Conservation (phyloP, 1,284 basidiomycete genomes). For the Papiliotrema nemorosa region DNA sequence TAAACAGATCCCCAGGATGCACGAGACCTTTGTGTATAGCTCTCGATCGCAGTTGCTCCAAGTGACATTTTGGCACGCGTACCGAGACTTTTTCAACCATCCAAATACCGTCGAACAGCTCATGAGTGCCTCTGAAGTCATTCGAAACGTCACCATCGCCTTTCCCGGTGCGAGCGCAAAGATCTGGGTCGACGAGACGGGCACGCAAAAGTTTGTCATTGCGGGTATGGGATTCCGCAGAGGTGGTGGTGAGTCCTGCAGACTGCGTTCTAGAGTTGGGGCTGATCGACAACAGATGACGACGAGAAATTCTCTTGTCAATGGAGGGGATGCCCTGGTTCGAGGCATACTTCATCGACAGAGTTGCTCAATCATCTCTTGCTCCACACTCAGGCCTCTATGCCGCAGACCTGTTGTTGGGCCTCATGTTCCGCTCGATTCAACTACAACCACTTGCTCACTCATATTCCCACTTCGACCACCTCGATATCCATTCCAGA, state of each 20-base stretch:
- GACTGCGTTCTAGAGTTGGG: neutral
- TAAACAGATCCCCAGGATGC: constrained; percentile 38
- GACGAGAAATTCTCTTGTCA: constrained; percentile 34
- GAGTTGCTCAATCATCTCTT: constrained; percentile 10
- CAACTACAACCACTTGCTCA: constrained; percentile 37
- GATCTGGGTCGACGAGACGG: constrained; percentile 32
- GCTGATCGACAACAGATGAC: constrained; percentile 23
- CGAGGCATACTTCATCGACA: constrained; percentile 11
- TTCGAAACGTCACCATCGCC: constrained; percentile 46
- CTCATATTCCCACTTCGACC: constrained; percentile 35
- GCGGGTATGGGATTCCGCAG: constrained; percentile 43
- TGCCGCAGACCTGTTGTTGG: constrained; percentile 31
- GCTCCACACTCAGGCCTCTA: neutral
- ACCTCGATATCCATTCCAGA: constrained; percentile 12
- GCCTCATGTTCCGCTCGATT: constrained; percentile 28
- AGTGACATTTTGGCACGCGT: constrained; percentile 48
- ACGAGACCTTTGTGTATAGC: constrained; percentile 45
- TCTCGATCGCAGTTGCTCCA: constrained; percentile 42
- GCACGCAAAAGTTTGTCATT: constrained; percentile 44
- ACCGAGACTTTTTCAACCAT: constrained; percentile 44
- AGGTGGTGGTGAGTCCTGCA: constrained; percentile 23
- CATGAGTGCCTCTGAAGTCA: constrained; percentile 45
- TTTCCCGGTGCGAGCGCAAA: constrained; percentile 43
- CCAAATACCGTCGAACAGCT: constrained; percentile 34
- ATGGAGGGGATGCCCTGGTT: constrained; percentile 32